A percentile compares a stretch with the other conserved stretches of the same genome.
Conservation (phyloP, 768 basidiomycete genomes). For the Boletus sp. region DNA sequence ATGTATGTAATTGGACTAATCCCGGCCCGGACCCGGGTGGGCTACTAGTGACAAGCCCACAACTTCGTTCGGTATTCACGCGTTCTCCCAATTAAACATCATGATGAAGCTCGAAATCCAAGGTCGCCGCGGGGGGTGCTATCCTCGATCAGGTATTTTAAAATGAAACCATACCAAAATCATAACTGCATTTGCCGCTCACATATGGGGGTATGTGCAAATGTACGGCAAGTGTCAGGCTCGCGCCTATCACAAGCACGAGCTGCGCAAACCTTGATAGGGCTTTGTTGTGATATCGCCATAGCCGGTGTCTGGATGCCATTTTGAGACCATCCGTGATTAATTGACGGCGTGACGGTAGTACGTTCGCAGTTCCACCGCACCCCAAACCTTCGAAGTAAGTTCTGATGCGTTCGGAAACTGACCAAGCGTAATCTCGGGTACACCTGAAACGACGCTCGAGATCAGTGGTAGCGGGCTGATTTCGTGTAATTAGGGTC, state of each 20-base stretch:
- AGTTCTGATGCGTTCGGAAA: slow-evolving; percentile 2
- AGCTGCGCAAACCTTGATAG: background rate
- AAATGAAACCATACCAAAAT: slow-evolving; percentile 10
- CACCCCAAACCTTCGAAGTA: background rate
- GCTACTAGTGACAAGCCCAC: background rate
- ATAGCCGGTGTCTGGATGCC: slow-evolving; percentile 8
- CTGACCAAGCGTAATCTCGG: background rate
- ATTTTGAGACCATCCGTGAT: background rate
- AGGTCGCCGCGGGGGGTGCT: slow-evolving; percentile 14
- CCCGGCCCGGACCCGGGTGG: background rate
- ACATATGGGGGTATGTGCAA: background rate
- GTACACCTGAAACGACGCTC: slow-evolving; percentile 14
- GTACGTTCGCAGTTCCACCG: too few relatives aligned
- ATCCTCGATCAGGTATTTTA: background rate
- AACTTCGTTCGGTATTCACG: background rate
- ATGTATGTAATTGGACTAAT: background rate
- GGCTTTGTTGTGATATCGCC: background rate
- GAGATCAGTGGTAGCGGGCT: background rate
- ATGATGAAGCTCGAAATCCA: background rate
- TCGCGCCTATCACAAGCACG: slow-evolving; percentile 1
- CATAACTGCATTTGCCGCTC: background rate
- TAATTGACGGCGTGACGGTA: background rate
- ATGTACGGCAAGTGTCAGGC: slow-evolving; percentile 4
- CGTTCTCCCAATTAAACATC: background rate
- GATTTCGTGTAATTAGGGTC: background rate